Base-by-base conservation (phyloP, 1,284 basidiomycete genomes). In the Mycena citricolor region DNA sequence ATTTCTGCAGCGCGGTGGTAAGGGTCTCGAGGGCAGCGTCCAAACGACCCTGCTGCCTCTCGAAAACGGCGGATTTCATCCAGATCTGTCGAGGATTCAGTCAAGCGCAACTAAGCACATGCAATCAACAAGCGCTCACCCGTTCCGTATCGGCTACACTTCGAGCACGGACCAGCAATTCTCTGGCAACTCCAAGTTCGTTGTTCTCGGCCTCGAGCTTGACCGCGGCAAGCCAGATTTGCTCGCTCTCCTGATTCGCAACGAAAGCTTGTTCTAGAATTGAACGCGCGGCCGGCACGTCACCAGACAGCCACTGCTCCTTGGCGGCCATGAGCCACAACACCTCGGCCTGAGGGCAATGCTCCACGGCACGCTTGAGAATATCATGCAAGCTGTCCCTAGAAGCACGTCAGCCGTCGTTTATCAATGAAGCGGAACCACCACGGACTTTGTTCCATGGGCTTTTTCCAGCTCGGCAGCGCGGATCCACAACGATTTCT, bases 301-400 rank as follows among this genome's bases (percentile, higher is more conserved):
- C 90, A 10, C 88, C 88, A 11, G 81, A 79, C 8, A 89, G 61
- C 90, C 92, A 94, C 60, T 90, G 90, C 68, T 97, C 91, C 66
- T 97, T 94, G 2, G 94, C 94, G 44, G 86, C 84, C 89, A 95
- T 93, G 34, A 98, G 77, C 95, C 95, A 98, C 1, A 98, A 71
- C 0, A 90, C 85, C 63, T 98, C 94, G 1, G 92, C 92, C 52
- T 92, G 88, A 1, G 94, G 94, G 60, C 91, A 94, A 60, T 88
- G 82, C 42, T 85, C 73, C n/a, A 94, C 91, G 0, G 94, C 94
- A 30, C 84, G 78, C 39, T 77, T 76, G 26, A 97, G 76, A 2
- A 97, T 76, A 0, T 81, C 81, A 56, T 91, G 82, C 11, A 97
- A 74, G 7, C 85, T 81, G 49, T 89, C 83, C 39, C 83, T 88